Conservation (phyloP, 495 filamentous ascomycete genomes). For the Penicillium salamii region DNA sequence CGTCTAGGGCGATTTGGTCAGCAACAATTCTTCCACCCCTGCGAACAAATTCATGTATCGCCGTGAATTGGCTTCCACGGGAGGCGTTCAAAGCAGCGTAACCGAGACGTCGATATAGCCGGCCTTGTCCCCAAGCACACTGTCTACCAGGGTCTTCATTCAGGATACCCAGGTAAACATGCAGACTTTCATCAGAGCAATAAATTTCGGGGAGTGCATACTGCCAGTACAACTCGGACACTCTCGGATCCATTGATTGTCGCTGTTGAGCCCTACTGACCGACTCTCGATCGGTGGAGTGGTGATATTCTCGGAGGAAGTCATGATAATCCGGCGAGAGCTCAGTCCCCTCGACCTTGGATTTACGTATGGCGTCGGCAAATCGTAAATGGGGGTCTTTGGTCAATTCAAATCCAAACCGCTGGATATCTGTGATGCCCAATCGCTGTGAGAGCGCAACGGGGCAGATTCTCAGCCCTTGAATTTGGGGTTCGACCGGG, state of each 20-base stretch:
- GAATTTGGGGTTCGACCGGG: constrained; percentile 20
- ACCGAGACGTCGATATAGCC: constrained; percentile 49
- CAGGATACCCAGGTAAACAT: constrained; percentile 58
- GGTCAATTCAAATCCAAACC: constrained; percentile 37
- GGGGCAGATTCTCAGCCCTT: constrained; percentile 37
- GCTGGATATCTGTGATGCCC: constrained; percentile 28
- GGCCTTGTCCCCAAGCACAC: constrained; percentile 64
- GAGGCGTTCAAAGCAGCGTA: constrained; percentile 55
- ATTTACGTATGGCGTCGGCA: constrained; percentile 29
- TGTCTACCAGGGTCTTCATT: constrained; percentile 55
- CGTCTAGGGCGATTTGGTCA: constrained; percentile 23
- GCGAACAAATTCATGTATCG: constrained; percentile 48
- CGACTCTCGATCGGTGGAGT: not conserved
- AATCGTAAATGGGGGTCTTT: constrained; percentile 21
- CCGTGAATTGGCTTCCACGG: constrained; percentile 11
- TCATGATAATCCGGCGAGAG: constrained; percentile 27
- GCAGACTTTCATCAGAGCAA: constrained; percentile 11
- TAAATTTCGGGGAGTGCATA: constrained; percentile 20
- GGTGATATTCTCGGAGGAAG: constrained; percentile 46
- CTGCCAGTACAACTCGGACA: constrained; percentile 38
- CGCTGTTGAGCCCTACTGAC: not conserved
- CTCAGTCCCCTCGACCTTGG: constrained; percentile 16
- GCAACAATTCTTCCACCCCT: constrained; percentile 39
- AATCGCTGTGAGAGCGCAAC: constrained; percentile 35
- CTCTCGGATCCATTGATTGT: constrained; percentile 28